Evolutionary conservation across 2,329 filamentous ascomycete genomes (phyloP).

Genomic region (Acarospora socialis): DNA sequence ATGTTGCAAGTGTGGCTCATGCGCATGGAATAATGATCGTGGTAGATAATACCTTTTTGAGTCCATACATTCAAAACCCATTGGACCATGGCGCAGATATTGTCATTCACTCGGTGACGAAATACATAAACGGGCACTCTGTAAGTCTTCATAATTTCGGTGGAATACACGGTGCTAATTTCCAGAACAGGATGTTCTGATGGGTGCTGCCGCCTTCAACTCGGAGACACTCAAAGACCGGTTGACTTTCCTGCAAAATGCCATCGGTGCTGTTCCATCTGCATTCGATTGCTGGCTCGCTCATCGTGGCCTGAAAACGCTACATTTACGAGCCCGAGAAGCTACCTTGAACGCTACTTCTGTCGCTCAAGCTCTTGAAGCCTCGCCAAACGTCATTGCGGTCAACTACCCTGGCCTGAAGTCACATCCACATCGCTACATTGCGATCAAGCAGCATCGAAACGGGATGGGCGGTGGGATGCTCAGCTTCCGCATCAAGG

Average conservation of each 20-base stretch:
- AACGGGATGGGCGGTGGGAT: constrained; percentile 92
- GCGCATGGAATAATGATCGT: constrained; percentile 82
- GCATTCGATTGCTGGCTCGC: constrained; percentile 97
- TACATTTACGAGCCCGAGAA: constrained; percentile 81
- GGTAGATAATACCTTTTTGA: constrained; percentile 98
- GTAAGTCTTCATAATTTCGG: constrained; percentile 19
- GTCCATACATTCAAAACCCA: constrained; percentile 92
- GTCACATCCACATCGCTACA: constrained; percentile 72
- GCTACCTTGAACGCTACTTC: constrained; percentile 67
- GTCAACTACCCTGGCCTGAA: constrained; percentile 93
- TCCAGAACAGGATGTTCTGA: constrained; percentile 63
- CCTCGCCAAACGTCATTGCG: constrained; percentile 65
- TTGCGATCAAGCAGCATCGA: constrained; percentile 83
- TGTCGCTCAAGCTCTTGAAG: constrained; percentile 63
- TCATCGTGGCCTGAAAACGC: constrained; percentile 89
- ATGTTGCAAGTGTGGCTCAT: constrained; percentile 71
- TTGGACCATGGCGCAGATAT: constrained; percentile 91
- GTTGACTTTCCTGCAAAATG: constrained; percentile 87
- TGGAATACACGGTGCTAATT: constrained; percentile 9
- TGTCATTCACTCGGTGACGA: constrained; percentile 92
- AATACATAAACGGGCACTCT: constrained; percentile 96
- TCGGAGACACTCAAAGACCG: constrained; percentile 61
- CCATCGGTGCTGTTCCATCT: constrained; percentile 86
- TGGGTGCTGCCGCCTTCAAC: constrained; percentile 96
- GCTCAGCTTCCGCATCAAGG: constrained; percentile 88